phyloP scores from a whole-genome alignment of 495 filamentous ascomycete species.

The Xylaria nigripes region DNA sequence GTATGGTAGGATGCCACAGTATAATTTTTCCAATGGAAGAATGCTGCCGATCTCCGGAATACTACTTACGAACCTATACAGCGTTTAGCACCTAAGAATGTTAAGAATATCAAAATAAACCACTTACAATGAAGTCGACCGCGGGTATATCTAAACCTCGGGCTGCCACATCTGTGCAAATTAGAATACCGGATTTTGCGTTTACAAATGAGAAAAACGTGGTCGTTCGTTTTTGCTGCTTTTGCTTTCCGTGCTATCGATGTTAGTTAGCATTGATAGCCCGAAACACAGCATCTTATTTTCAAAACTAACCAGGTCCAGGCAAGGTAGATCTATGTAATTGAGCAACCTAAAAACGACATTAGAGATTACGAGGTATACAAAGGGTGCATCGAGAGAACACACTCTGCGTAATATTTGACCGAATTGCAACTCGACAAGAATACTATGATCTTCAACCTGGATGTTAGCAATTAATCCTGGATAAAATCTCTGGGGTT shows the following conservation, averaged over 20 bases:
- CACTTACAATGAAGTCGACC: constrained; percentile 80
- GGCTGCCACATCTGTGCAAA: constrained; percentile 95
- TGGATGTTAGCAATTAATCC: background rate
- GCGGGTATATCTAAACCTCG: constrained; percentile 87
- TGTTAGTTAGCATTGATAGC: background rate
- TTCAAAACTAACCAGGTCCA: constrained; percentile 43
- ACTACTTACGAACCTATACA: constrained; percentile 9
- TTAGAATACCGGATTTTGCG: constrained; percentile 77
- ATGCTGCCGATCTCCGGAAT: background rate
- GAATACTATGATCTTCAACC: constrained; percentile 78
- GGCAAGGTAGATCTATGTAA: constrained; percentile 71
- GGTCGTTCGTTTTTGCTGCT: constrained; percentile 57
- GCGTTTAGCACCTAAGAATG: background rate
- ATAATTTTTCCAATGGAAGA: background rate
- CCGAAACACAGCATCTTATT: too few species aligned
- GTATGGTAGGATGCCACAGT: background rate
- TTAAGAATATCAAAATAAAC: background rate
- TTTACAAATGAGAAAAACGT: constrained; percentile 99
- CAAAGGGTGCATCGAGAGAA: background rate
- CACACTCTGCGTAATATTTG: constrained; percentile 78
- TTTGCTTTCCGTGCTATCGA: constrained; percentile 12
- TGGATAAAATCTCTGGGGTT: background rate
- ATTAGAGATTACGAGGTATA: background rate
- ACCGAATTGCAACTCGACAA: constrained; percentile 90
- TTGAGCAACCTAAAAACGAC: constrained; percentile 50